phyloP scores from a whole-genome alignment of 768 basidiomycete species.

The Leccinum ochraceum region DNA sequence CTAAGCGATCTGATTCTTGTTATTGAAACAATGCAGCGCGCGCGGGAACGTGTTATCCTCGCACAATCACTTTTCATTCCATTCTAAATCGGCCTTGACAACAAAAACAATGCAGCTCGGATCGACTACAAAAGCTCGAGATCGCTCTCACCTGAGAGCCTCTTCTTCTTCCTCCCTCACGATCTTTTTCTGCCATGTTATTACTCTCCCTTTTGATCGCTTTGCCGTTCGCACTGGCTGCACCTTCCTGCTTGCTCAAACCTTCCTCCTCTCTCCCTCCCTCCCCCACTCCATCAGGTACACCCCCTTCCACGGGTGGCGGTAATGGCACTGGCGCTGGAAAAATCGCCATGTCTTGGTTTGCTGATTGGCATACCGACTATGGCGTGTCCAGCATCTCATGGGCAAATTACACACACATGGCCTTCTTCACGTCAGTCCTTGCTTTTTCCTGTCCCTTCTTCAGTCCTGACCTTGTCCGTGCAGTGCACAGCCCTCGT shows the following conservation, averaged over 20 bases:
- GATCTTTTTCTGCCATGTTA: constrained; percentile 25
- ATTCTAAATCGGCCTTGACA: constrained; percentile 14
- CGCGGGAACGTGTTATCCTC: background rate
- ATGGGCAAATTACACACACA: constrained; percentile 67
- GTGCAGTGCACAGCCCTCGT: constrained; percentile 26
- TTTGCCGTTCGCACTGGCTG: constrained; percentile 31
- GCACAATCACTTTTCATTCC: background rate
- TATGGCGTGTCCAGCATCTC: constrained; percentile 51
- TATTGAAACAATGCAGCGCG: background rate
- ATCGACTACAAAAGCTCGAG: constrained; percentile 17
- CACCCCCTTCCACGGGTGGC: constrained; percentile 14
- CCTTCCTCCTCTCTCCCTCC: constrained; percentile 5
- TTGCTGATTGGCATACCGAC: constrained; percentile 62
- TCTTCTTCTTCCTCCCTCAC: constrained; percentile 9
- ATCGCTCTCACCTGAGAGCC: background rate
- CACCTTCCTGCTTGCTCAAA: constrained; percentile 29
- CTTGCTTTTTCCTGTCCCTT: background rate
- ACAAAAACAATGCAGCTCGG: constrained; percentile 15
- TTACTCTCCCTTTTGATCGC: constrained; percentile 23
- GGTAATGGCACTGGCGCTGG: constrained; percentile 29
- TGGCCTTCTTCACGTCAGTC: constrained; percentile 63
- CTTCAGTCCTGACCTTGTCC: background rate
- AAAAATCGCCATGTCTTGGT: constrained; percentile 62
- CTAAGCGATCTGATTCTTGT: background rate
- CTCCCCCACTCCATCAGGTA: background rate